These are phyloP conservation scores for Aspergillus affinis DNA, from an alignment of 495 filamentous ascomycete species.

Conservation along the genomic window DNA sequence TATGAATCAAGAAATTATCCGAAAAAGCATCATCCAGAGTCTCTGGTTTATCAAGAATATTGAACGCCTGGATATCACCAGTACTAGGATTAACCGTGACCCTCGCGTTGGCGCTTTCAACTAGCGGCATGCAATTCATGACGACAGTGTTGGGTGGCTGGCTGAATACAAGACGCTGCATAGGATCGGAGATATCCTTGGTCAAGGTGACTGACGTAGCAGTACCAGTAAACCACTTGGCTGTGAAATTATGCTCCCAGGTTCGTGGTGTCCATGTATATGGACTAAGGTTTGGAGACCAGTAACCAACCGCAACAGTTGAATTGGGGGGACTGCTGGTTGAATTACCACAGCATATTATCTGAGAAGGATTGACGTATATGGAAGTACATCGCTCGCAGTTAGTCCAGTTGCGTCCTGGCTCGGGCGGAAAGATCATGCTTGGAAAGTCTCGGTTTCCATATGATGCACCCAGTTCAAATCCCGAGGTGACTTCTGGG, in stretches of 20 bases:
- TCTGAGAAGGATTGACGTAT: slow-evolving; percentile 20
- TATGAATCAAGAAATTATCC: slow-evolving; percentile 28
- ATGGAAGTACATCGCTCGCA: slow-evolving; percentile 23
- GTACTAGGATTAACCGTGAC: slow-evolving; percentile 30
- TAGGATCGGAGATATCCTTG: background rate
- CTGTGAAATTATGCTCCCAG: slow-evolving; percentile 31
- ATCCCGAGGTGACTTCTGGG: slow-evolving; percentile 12
- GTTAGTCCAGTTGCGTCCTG: slow-evolving; percentile 6
- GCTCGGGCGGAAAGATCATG: slow-evolving; percentile 8
- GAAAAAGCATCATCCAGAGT: slow-evolving; percentile 21
- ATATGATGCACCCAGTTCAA: slow-evolving; percentile 13
- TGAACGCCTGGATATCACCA: slow-evolving; percentile 28
- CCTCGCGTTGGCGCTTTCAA: slow-evolving; percentile 31
- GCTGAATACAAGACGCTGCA: slow-evolving; percentile 24
- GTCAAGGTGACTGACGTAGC: background rate
- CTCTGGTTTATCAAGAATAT: slow-evolving; percentile 22
- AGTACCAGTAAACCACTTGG: slow-evolving; percentile 29
- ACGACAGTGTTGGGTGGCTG: slow-evolving; percentile 21
- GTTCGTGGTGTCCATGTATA: slow-evolving; percentile 6
- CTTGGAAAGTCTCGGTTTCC: slow-evolving; percentile 4
- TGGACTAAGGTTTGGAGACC: slow-evolving; percentile 22
- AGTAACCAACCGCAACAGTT: slow-evolving; percentile 28
- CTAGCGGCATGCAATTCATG: slow-evolving; percentile 33
- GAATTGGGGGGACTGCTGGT: slow-evolving; percentile 15
- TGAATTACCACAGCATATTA: slow-evolving; percentile 34